A percentile compares a stretch with the other conserved stretches of the same genome.
These are phyloP conservation scores for Cenchrus purpureus DNA, from an alignment of 176 grass and related monocot species.

Conservation along the genomic window DNA sequence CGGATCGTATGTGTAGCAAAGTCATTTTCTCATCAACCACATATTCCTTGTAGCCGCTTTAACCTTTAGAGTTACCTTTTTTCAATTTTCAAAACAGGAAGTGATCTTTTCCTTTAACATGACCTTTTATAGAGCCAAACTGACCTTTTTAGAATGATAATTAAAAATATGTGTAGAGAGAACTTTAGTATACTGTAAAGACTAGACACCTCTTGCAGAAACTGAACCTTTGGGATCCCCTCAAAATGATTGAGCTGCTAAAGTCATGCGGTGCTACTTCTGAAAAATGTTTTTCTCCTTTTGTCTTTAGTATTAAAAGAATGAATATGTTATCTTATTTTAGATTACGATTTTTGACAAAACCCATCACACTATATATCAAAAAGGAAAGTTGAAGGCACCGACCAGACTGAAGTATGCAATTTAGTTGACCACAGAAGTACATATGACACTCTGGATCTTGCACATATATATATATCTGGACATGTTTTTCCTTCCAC, in stretches of 20 bases:
- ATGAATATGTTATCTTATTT: neutral
- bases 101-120: neutral
- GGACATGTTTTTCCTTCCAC: neutral
- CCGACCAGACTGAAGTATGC: neutral
- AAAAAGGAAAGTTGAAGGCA: neutral
- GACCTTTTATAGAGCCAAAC: neutral
- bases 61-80: slow-evolving; percentile 12
- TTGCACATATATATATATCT: neutral
- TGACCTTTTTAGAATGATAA: neutral
- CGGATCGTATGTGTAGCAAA: neutral
- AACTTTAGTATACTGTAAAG: neutral
- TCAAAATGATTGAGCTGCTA: neutral
- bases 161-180: neutral
- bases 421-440: too few species aligned
- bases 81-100: neutral
- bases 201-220: neutral
- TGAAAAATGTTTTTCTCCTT: neutral
- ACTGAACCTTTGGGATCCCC: neutral
- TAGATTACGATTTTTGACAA: neutral
- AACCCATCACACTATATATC: neutral
- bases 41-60: neutral
- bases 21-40: neutral
- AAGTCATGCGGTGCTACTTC: neutral
- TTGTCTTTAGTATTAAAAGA: neutral
- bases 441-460: too few species aligned